These are phyloP conservation scores for Ustilago esculenta DNA, from an alignment of 1,284 basidiomycete species.

Conservation along the genomic window DNA sequence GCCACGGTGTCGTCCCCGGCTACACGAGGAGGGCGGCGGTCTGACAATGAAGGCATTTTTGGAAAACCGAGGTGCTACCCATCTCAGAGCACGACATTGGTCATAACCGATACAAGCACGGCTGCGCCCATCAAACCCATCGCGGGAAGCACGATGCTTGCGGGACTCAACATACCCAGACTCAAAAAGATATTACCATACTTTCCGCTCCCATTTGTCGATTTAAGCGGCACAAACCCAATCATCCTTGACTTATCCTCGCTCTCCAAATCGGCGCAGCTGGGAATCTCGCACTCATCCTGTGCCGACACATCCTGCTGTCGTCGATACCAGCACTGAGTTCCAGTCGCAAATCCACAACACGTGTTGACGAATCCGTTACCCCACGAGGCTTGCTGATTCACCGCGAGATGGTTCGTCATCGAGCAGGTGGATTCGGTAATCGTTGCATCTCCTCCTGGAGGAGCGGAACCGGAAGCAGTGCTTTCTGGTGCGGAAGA, in stretches of 20 bases:
- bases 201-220: conserved; percentile 51
- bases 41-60: not conserved
- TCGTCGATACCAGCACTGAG: conserved; percentile 47
- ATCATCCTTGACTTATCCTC: conserved; percentile 45
- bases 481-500: conserved; percentile 20
- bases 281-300: conserved; percentile 49
- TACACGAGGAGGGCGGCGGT: conserved; percentile 1
- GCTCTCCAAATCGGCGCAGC: conserved; percentile 35
- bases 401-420: conserved; percentile 42
- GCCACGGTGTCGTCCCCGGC: not conserved
- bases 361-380: conserved; percentile 53
- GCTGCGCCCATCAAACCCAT: conserved; percentile 1
- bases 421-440: conserved; percentile 40
- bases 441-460: conserved; percentile 48
- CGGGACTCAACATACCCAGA: conserved; percentile 22
- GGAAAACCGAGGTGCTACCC: not conserved
- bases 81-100: not conserved
- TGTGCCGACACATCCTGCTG: conserved; percentile 20
- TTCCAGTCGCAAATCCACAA: conserved; percentile 33
- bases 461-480: conserved; percentile 28
- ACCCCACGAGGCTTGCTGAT: conserved; percentile 57
- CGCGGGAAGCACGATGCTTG: not conserved
- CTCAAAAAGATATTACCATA: conserved; percentile 54
- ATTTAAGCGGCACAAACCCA: conserved; percentile 47
- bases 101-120: not conserved